These are phyloP conservation scores for Leccinum truebloodii DNA, from an alignment of 768 basidiomycete species.

Conservation along the genomic window DNA sequence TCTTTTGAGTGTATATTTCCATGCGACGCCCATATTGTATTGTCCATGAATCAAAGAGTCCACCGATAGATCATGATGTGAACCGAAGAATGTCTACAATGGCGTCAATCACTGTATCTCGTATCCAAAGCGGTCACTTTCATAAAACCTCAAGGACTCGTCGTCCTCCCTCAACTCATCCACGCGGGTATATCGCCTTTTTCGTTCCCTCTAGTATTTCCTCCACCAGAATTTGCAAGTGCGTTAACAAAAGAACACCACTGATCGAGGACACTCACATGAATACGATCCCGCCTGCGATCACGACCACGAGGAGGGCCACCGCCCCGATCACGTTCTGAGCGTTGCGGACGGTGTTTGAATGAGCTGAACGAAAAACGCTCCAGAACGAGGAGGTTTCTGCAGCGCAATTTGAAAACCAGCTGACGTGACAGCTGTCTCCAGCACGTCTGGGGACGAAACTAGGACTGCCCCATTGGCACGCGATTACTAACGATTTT, in stretches of 20 bases:
- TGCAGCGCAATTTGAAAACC: too few species aligned
- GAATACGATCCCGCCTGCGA: slow-evolving; percentile 38
- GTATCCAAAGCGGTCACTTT: not conserved
- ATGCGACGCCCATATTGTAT: not conserved
- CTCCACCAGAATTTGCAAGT: slow-evolving; percentile 23
- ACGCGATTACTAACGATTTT: too few species aligned
- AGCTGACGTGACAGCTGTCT: too few species aligned
- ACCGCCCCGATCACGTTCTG: slow-evolving; percentile 27
- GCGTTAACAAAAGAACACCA: not conserved
- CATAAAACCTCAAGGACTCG: too few species aligned
- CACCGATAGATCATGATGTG: not conserved
- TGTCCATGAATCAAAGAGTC: not conserved
- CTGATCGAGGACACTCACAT: slow-evolving; percentile 30
- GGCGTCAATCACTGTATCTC: slow-evolving; percentile 5
- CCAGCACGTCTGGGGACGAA: too few species aligned
- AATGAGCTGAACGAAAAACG: too few species aligned
- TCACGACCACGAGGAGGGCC: slow-evolving; percentile 38
- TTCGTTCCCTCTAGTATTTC: too few species aligned
- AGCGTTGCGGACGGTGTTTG: not conserved
- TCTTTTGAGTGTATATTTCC: not conserved
- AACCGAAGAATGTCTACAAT: not conserved
- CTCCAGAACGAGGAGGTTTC: slow-evolving; percentile 9
- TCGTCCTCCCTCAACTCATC: too few species aligned
- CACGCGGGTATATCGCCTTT: too few species aligned
- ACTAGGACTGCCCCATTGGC: too few species aligned